Evolutionary conservation across 768 basidiomycete species (phyloP).

Genomic region (Pleurotus giganteus): DNA sequence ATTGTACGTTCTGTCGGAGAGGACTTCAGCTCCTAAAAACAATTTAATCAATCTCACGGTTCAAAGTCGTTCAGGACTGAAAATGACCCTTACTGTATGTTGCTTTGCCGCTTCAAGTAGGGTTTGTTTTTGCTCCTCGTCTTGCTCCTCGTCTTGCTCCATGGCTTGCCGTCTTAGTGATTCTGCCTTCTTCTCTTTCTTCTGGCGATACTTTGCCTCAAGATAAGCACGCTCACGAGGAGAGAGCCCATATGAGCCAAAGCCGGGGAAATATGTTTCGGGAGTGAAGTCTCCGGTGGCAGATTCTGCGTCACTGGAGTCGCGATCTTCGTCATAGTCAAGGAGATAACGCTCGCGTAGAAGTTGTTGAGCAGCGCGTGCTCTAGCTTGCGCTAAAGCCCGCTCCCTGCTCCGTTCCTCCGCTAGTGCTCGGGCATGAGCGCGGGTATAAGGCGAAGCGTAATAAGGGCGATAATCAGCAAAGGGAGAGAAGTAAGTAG

Average conservation of each 20-base stretch:
- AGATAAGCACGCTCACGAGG: constrained; percentile 33
- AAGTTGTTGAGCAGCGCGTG: not conserved
- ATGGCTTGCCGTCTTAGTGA: constrained; percentile 20
- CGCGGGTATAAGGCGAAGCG: not conserved
- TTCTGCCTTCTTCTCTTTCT: constrained; percentile 25
- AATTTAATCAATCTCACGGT: not conserved
- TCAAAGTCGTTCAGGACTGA: not conserved
- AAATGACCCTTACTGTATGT: not conserved
- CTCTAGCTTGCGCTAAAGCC: not conserved
- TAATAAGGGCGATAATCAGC: not conserved
- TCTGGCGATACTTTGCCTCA: constrained; percentile 24
- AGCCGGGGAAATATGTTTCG: constrained; percentile 1
- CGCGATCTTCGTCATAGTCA: constrained; percentile 7
- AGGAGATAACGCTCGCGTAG: constrained; percentile 6
- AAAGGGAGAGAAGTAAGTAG: not conserved
- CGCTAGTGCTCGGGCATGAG: not conserved
- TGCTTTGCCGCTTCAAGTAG: constrained; percentile 10
- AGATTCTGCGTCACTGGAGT: constrained; percentile 4
- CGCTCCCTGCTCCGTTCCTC: not conserved
- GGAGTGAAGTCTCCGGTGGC: constrained; percentile 3
- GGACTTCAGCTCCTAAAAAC: not conserved
- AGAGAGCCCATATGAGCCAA: constrained; percentile 9
- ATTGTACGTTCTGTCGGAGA: not conserved
- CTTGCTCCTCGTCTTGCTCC: constrained; percentile 18
- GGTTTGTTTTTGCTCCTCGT: constrained; percentile 6